Percentiles rank a stretch among this genome's conserved stretches.
Conservation (phyloP, 257 asterid genomes). For the Anisodus acutangulus region DNA sequence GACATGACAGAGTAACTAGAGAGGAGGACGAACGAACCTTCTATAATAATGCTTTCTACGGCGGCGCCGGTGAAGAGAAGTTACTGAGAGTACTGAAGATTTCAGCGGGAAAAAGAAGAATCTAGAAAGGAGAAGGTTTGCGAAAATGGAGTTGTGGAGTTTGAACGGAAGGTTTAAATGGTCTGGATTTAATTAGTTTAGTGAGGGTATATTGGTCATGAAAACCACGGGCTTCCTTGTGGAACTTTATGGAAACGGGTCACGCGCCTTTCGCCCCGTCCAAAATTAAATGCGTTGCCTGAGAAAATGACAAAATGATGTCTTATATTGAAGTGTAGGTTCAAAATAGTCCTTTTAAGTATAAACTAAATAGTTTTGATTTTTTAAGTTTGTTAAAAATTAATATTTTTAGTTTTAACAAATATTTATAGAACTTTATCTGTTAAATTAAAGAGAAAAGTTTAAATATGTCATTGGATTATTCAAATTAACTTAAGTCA, state of each 20-base stretch:
- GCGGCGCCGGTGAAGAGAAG: neutral
- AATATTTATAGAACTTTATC: too few relatives aligned
- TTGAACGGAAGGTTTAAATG: neutral
- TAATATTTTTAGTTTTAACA: too few relatives aligned
- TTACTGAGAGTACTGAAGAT: neutral
- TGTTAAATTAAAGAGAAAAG: too few relatives aligned
- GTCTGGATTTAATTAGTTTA: neutral
- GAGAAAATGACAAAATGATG: too few relatives aligned
- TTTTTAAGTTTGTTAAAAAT: too few relatives aligned
- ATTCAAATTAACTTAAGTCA: too few relatives aligned
- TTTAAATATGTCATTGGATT: too few relatives aligned
- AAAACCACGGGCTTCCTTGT: neutral
- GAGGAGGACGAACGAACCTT: slow-evolving; percentile 12
- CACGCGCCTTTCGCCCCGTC: neutral
- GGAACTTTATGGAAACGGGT: too few relatives aligned
- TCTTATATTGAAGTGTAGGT: too few relatives aligned
- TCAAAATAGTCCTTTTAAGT: too few relatives aligned
- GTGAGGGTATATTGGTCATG: neutral
- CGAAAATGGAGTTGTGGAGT: neutral
- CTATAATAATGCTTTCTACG: neutral
- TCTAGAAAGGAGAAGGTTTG: neutral
- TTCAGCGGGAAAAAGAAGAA: neutral
- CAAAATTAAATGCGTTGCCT: neutral
- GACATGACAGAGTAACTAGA: neutral
- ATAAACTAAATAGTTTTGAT: too few relatives aligned